A percentile compares a stretch with the other conserved stretches of the same genome.
Evolutionary conservation across 2,329 filamentous ascomycete genomes (phyloP).

Genomic region (Alternaria novae-zelandiae): DNA sequence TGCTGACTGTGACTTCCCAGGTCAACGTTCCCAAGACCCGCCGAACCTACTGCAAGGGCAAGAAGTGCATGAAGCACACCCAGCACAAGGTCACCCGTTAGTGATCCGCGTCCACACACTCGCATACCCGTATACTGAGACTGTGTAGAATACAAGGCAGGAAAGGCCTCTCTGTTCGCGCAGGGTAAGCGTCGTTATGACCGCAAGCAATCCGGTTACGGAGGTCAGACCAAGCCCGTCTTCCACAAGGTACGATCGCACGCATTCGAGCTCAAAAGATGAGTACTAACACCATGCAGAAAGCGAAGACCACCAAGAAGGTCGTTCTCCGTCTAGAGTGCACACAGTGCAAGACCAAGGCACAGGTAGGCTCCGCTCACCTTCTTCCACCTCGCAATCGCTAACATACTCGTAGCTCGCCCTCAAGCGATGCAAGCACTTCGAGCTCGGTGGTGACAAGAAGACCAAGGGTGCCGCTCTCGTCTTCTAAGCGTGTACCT

Average conservation of each 20-base stretch:
- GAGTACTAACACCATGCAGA: constrained; percentile 60
- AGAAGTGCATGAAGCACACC: constrained; percentile 73
- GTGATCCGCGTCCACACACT: constrained; percentile 18
- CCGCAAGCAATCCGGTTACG: constrained; percentile 94
- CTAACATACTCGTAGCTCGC: constrained; percentile 76
- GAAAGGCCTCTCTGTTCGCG: constrained; percentile 93
- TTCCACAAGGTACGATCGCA: constrained; percentile 75
- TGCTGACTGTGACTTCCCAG: constrained; percentile 54
- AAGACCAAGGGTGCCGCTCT: constrained; percentile 99
- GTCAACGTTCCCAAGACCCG: constrained; percentile 99
- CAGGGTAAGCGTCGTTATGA: constrained; percentile 99
- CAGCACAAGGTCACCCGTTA: constrained; percentile 47
- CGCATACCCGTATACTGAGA: constrained; percentile 31
- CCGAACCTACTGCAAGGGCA: constrained; percentile 97
- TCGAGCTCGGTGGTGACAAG: constrained; percentile 99
- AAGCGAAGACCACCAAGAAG: constrained; percentile 99
- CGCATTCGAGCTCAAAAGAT: not conserved
- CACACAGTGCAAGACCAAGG: constrained; percentile 78
- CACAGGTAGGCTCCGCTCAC: constrained; percentile 32
- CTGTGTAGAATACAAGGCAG: constrained; percentile 80
- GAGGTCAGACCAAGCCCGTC: constrained; percentile 99
- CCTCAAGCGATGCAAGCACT: constrained; percentile 99
- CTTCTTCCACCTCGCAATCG: not conserved
- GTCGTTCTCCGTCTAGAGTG: constrained; percentile 98
- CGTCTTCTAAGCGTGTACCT: constrained; percentile 84